Evolutionary conservation across 495 filamentous ascomycete species (phyloP), one percentile per base, ranked within the genome.

Genomic region (Podospora anserina): DNA sequence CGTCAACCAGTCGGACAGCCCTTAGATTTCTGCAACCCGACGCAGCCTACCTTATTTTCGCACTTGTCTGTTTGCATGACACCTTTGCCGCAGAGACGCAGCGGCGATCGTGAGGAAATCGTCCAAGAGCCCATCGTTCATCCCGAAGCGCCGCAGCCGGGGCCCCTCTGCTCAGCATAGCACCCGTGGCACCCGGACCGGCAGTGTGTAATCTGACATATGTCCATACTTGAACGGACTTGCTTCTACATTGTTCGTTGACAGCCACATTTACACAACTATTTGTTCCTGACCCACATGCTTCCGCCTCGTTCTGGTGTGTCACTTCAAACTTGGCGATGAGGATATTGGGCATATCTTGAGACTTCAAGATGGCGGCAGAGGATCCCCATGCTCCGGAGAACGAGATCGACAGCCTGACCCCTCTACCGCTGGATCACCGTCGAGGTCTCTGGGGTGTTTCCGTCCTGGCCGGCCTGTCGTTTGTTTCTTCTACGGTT

Each of bases 391-490:
- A 49, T 49, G 13, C 39, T 16, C 39, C 39, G 9, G 39, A 49
- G 39, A 49, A 49, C 6, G 69, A 66, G 15, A 74, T 67, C 54
- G 54, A 56, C 19, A 70, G 66, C 19, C 69, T 80, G n/a, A 68
- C 32, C 16, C 85, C 85, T 58, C 77, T 88, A 2, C 84, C 85
- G 2, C 44, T 53, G 0, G 75, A 69, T 18, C 82, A 86, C 59
- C 78, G 77, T 27, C 76, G 77, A 70, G 86, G 85, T 13, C 75
- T 87, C 0, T 78, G 82, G 13, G 83, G 78, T 4, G 78, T 88
- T 32, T 74, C 85, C 11, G 69, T 81, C 63, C 82, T 89, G 64
- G 84, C 81, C 54, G 75, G 82, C 59, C 76, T 89, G 5, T 88
- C 87, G 0, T 82, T 88, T 66, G 76, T 85, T 27, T 84, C 86